Evolutionary conservation across 768 basidiomycete species (phyloP), one percentile per base, ranked within the genome.

Genomic region (Termitomyces sp.): DNA sequence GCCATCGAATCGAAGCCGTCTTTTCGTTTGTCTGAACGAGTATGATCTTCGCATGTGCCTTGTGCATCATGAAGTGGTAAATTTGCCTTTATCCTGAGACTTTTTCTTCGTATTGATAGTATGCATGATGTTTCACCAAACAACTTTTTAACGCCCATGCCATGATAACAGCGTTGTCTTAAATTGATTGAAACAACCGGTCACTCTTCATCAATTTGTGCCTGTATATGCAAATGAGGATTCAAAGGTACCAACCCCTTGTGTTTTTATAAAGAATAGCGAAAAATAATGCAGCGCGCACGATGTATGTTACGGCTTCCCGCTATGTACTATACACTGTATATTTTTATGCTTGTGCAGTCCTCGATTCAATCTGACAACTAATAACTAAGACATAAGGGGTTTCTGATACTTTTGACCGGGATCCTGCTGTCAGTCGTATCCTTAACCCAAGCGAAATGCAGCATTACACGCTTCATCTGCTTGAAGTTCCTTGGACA

Each of bases 401-500:
- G 9, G 27, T 49, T 22, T 20, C 12, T 34, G n/a, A n/a, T 5
- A 32, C 29, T 8, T 47, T 47, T 31, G n/a, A 18, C 13, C 27
- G 16, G 1, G 13, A 43, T 22, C 31, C 46, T 16, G 20, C 32
- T 34, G 14, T 36, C 32, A 22, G n/a, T 26, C 34, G 12, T 18
- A 26, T 26, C 27, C 29, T 48, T 48, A 9, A 12, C 29, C 29
- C 27, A 47, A n/a, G 12, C 27, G 29, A 47, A 29, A 29, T 50
- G 22, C 32, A 24, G 41, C 20, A 20, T 24, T 43, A 37, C 13
- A 26, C 36, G 13, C 9, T 55, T 46, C 37, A 54, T 24, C 46
- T 48, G 31, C 53, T 53, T 24, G 57, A 60, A n/a, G 26, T 39
- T 22, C 59, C 57, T 36, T 63, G 62, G 6, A 49, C 61, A 51